phyloP scores from a whole-genome alignment of 2,329 filamentous ascomycete genomes.

The Pezicula neosporulosa region DNA sequence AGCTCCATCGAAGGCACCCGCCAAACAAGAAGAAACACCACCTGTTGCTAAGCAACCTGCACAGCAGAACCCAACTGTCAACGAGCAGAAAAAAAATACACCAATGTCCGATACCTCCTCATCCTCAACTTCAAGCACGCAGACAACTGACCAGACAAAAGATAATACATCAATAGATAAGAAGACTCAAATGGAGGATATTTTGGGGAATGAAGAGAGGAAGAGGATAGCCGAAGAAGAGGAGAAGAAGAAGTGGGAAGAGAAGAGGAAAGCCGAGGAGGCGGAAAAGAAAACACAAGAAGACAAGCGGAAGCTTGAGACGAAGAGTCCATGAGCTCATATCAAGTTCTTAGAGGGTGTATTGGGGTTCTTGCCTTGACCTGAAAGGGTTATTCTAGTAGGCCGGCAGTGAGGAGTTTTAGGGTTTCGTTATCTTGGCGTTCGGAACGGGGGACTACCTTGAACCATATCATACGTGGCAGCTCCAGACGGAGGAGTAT shows the following conservation, averaged over 20 bases:
- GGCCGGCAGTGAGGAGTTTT: no score
- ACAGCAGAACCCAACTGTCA: no score
- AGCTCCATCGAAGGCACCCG: neutral
- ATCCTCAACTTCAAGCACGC: neutral
- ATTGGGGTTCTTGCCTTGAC: no score
- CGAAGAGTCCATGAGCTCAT: no score
- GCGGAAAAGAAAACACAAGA: constrained; percentile 30
- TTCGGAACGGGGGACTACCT: no score
- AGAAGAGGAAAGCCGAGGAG: constrained; percentile 34
- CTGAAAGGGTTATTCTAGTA: no score
- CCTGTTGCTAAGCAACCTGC: neutral
- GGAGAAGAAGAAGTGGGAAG: constrained; percentile 32
- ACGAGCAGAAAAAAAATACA: neutral
- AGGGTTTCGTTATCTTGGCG: no score
- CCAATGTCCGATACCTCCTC: no score
- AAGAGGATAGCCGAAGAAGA: constrained; percentile 18
- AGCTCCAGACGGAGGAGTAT: no score
- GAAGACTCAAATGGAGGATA: constrained; percentile 18
- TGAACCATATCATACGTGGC: no score
- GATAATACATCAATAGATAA: constrained; percentile 3
- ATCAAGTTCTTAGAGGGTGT: no score
- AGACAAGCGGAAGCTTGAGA: neutral
- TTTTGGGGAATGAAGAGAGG: constrained; percentile 16
- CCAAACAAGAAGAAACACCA: neutral
- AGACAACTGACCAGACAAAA: constrained; percentile 6